phyloP scores from a whole-genome alignment of 2,329 filamentous ascomycete genomes.

The Ophioceras dolichostomum region DNA sequence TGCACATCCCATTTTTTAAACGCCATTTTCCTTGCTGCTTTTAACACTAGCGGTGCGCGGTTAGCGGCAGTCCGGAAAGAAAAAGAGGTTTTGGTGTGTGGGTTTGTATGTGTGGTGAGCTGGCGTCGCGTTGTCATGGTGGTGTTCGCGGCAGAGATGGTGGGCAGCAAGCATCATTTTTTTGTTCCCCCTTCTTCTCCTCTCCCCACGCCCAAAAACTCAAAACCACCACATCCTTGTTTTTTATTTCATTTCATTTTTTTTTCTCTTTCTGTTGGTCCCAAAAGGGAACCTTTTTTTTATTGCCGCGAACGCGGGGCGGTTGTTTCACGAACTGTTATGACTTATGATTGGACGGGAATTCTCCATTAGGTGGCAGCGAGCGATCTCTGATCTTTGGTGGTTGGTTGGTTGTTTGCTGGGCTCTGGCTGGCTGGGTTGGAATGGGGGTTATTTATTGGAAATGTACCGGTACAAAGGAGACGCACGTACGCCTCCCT shows the following conservation, averaged over 20 bases:
- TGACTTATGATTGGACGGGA: constrained; percentile 41
- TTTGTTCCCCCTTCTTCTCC: constrained; percentile 8
- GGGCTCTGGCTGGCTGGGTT: no score
- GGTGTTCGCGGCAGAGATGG: constrained; percentile 1
- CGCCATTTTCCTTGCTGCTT: background rate
- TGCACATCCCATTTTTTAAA: background rate
- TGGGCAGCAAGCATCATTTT: constrained; percentile 3
- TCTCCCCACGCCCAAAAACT: no score
- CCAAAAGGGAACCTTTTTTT: no score
- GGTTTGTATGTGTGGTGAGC: background rate
- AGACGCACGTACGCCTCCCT: no score
- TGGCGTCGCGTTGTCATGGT: background rate
- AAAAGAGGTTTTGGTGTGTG: no score
- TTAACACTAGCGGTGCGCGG: background rate
- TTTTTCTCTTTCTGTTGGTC: background rate
- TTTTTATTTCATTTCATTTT: constrained; percentile 11
- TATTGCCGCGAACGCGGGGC: constrained; percentile 10
- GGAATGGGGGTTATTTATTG: background rate
- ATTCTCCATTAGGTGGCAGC: constrained; percentile 8
- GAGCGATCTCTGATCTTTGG: background rate
- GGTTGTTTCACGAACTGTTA: constrained; percentile 32
- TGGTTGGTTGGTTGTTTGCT: no score
- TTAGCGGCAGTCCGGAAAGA: no score
- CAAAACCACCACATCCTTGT: no score
- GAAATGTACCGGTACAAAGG: constrained; percentile 4